Percentiles rank a stretch among this genome's conserved stretches.
These are phyloP conservation scores for Termitomyces sp. DNA, from an alignment of 768 basidiomycete species.

Conservation along the genomic window DNA sequence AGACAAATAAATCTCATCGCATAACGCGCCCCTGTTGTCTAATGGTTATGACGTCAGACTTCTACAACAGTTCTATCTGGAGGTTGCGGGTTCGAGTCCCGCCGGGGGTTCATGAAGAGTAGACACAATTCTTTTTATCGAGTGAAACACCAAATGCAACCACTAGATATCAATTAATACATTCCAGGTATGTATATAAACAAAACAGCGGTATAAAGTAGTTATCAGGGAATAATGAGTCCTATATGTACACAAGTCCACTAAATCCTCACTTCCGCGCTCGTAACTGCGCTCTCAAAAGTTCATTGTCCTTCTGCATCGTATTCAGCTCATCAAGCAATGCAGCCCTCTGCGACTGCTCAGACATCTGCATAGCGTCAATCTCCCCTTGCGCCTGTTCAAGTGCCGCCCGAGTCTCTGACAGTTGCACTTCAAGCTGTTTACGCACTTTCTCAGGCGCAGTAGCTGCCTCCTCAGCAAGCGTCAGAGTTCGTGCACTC, in stretches of 20 bases:
- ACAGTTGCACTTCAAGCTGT: slow-evolving; percentile 63
- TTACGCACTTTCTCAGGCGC: slow-evolving; percentile 55
- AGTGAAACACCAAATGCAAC: too few relatives aligned
- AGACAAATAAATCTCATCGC: too few relatives aligned
- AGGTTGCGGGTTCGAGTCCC: slow-evolving; percentile 88
- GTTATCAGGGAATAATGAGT: background rate
- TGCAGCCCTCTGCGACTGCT: slow-evolving; percentile 79
- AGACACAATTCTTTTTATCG: background rate
- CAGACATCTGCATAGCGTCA: slow-evolving; percentile 60
- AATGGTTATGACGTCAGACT: slow-evolving; percentile 93
- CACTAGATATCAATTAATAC: too few relatives aligned
- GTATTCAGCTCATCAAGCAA: slow-evolving; percentile 87
- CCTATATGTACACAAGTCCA: background rate
- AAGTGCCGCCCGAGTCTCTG: slow-evolving; percentile 57
- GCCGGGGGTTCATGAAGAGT: slow-evolving; percentile 53
- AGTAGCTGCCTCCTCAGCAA: slow-evolving; percentile 66
- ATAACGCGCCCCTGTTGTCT: slow-evolving; percentile 79
- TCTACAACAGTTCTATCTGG: slow-evolving; percentile 61
- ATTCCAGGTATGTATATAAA: background rate
- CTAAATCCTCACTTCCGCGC: slow-evolving; percentile 42
- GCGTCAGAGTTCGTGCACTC: slow-evolving; percentile 64
- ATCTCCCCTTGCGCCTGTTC: slow-evolving; percentile 67
- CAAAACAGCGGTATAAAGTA: background rate
- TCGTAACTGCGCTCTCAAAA: slow-evolving; percentile 67
- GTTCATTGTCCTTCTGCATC: slow-evolving; percentile 76